phyloP scores from a whole-genome alignment of 345 rosid genomes.

The Ceriops tagal region DNA sequence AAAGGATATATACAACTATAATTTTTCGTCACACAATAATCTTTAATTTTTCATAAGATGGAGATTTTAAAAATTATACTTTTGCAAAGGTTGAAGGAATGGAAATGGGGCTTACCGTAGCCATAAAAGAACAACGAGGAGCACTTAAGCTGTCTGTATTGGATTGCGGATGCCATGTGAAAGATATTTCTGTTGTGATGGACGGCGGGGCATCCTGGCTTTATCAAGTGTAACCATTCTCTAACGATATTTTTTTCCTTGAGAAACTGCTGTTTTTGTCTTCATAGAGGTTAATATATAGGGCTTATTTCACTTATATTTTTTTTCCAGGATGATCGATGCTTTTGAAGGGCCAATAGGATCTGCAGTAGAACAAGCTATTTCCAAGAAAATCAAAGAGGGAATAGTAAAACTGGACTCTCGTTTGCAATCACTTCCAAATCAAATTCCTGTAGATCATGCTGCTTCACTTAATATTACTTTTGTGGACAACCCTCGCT shows the following conservation, averaged over 20 bases:
- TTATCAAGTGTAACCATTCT: constrained; percentile 57
- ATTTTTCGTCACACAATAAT: not conserved
- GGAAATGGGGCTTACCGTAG: constrained; percentile 39
- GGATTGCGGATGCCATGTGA: constrained; percentile 46
- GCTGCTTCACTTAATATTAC: constrained; percentile 59
- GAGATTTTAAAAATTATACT: constrained; percentile 9
- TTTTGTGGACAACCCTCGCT: constrained; percentile 45
- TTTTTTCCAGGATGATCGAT: constrained; percentile 46
- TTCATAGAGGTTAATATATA: not conserved
- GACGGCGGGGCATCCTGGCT: constrained; percentile 90
- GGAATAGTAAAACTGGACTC: constrained; percentile 57
- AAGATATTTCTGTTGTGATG: constrained; percentile 51
- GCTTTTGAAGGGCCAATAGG: constrained; percentile 55
- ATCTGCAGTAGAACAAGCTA: constrained; percentile 48
- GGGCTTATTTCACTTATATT: not conserved
- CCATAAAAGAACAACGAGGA: constrained; percentile 43
- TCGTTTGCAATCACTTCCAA: constrained; percentile 62
- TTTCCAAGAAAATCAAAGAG: constrained; percentile 47
- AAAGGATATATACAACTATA: not conserved
- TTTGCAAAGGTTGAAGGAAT: constrained; percentile 61
- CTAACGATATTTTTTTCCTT: not conserved
- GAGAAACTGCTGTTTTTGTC: not conserved
- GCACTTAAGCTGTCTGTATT: constrained; percentile 39
- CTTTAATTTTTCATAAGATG: not conserved
- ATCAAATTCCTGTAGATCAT: constrained; percentile 38